Percentiles rank a stretch among this genome's conserved stretches.
These are phyloP conservation scores for Schoenoplectus tabernaemontani DNA, from an alignment of 202 grass and related monocot species.

Conservation along the genomic window DNA sequence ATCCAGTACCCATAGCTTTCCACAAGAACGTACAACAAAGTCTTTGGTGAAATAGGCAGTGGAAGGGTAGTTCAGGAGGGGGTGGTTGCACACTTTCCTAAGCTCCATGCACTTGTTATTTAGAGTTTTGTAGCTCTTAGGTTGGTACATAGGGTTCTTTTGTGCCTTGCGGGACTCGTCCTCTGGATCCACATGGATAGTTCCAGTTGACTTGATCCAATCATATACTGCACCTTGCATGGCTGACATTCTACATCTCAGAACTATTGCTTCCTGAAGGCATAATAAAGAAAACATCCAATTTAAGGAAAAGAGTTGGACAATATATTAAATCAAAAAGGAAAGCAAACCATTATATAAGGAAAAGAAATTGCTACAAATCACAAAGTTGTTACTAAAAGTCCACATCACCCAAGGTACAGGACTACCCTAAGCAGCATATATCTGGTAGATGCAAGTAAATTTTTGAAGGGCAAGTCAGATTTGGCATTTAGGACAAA, in stretches of 20 bases:
- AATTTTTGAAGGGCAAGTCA: background rate
- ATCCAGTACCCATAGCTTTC: conserved; percentile 99
- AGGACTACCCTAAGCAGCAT: background rate
- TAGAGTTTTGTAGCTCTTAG: conserved; percentile 81
- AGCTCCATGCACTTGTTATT: conserved; percentile 99
- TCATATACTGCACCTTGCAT: conserved; percentile 91
- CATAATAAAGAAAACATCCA: conserved; percentile 11
- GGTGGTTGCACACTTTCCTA: conserved; percentile 97
- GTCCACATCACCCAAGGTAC: no score
- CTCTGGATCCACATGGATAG: conserved; percentile 95
- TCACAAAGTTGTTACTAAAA: no score
- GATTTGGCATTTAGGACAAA: background rate
- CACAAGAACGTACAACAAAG: conserved; percentile 89
- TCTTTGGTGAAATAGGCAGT: conserved; percentile 63
- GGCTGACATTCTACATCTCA: conserved; percentile 97
- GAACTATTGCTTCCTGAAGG: conserved; percentile 73
- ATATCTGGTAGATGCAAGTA: background rate
- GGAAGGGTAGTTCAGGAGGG: conserved; percentile 81
- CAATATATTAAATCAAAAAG: background rate
- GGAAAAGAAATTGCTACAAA: no score
- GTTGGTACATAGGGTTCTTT: conserved; percentile 88
- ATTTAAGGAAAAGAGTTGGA: background rate
- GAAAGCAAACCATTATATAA: background rate
- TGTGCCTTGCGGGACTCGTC: conserved; percentile 60
- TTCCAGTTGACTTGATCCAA: conserved; percentile 99